A percentile compares a stretch with the other conserved stretches of the same genome.
Evolutionary conservation across 2,329 filamentous ascomycete genomes (phyloP).

Genomic region (Sodiomyces alkalinus): DNA sequence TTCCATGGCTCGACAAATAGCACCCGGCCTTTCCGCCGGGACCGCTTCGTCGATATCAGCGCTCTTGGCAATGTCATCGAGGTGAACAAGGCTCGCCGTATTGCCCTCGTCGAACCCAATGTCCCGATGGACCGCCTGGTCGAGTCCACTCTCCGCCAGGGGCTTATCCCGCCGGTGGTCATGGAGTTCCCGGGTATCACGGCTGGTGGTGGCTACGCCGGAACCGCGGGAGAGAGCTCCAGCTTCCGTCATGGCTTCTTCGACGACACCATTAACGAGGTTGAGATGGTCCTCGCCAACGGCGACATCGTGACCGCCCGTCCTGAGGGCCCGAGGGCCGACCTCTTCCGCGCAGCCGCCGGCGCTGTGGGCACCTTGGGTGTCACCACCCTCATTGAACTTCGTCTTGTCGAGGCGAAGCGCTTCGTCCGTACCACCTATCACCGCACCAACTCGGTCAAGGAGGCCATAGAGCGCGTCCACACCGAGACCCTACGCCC

Average conservation of each 20-base stretch:
- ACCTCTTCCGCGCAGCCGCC: slow-evolving; percentile 51
- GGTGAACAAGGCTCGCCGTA: slow-evolving; percentile 38
- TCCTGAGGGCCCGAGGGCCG: slow-evolving; percentile 17
- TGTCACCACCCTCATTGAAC: slow-evolving; percentile 50
- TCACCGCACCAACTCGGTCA: slow-evolving; percentile 32
- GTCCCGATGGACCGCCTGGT: slow-evolving; percentile 61
- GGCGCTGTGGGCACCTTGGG: slow-evolving; percentile 55
- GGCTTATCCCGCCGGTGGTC: slow-evolving; percentile 54
- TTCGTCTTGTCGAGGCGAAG: slow-evolving; percentile 44
- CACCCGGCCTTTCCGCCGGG: slow-evolving; percentile 38
- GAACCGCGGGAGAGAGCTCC: slow-evolving; percentile 55
- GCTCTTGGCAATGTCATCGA: slow-evolving; percentile 46
- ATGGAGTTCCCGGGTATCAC: slow-evolving; percentile 70
- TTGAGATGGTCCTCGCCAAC: slow-evolving; percentile 56
- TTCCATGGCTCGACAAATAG: slow-evolving; percentile 66
- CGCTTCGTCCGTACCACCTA: slow-evolving; percentile 50
- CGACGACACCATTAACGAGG: slow-evolving; percentile 43
- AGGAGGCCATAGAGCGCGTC: slow-evolving; percentile 32
- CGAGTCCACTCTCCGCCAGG: slow-evolving; percentile 46
- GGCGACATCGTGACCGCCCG: slow-evolving; percentile 42
- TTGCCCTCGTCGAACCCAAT: slow-evolving; percentile 59
- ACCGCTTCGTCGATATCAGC: slow-evolving; percentile 47
- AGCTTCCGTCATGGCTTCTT: slow-evolving; percentile 60
- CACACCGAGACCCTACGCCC: slow-evolving; percentile 26
- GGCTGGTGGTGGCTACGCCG: slow-evolving; percentile 55